Conservation (phyloP, 83 land plant species). For the Diphasiastrum complanatum region DNA sequence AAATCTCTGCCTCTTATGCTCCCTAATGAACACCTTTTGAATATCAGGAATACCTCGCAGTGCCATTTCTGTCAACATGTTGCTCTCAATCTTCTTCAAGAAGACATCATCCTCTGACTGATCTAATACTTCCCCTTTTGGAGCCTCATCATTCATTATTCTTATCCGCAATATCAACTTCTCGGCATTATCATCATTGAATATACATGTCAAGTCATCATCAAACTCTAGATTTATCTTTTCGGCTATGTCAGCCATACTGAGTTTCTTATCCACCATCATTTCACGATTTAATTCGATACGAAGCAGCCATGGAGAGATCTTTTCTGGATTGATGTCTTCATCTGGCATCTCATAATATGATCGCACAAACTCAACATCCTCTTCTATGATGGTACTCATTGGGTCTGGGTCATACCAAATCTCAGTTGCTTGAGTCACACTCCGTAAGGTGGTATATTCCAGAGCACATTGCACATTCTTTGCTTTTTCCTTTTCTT, state of each 20-base stretch:
- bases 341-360: slow-evolving; percentile 96
- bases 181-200: slow-evolving; percentile 94
- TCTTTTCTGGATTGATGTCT: slow-evolving; percentile 70
- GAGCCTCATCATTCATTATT: slow-evolving; percentile 93
- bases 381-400: slow-evolving; percentile 92
- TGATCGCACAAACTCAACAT: slow-evolving; percentile 77
- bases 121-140: slow-evolving; percentile 66
- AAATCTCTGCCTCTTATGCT: slow-evolving; percentile 55
- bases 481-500: slow-evolving; percentile 77
- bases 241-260: slow-evolving; percentile 93
- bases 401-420: slow-evolving; percentile 99
- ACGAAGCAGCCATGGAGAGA: slow-evolving; percentile 97
- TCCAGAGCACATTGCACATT: slow-evolving; percentile 93
- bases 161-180: slow-evolving; percentile 83
- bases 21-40: slow-evolving; percentile 85
- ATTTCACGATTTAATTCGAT: slow-evolving; percentile 89
- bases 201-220: slow-evolving; percentile 88
- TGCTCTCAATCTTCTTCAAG: slow-evolving; percentile 87
- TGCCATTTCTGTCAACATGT: slow-evolving; percentile 91
- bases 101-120: slow-evolving; percentile 98
- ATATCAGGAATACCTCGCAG: slow-evolving; percentile 94
- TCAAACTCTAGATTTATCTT: slow-evolving; percentile 82
- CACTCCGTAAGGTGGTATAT: slow-evolving; percentile 55
- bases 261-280: slow-evolving; percentile 97
- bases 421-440: slow-evolving; percentile 87